phyloP scores from a whole-genome alignment of 1,284 basidiomycete genomes.

The Ceratobasidium theobromae region DNA sequence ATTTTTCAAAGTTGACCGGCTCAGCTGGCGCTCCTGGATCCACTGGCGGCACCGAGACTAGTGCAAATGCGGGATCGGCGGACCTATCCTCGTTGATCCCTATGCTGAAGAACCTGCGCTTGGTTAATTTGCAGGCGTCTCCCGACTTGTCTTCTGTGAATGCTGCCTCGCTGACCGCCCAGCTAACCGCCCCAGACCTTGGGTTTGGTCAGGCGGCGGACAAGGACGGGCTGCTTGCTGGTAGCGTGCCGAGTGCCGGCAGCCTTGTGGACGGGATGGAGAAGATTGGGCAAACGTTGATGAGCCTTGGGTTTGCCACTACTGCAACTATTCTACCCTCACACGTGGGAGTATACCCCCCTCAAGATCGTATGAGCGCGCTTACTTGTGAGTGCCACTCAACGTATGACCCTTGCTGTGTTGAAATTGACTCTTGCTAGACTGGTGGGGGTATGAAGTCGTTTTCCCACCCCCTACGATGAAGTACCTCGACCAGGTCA shows the following conservation, averaged over 20 bases:
- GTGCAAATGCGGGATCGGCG: constrained; percentile 47
- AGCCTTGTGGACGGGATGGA: constrained; percentile 66
- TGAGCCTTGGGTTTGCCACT: constrained; percentile 74
- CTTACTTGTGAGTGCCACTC: constrained; percentile 62
- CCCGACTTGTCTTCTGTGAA: constrained; percentile 26
- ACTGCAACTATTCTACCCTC: constrained; percentile 65
- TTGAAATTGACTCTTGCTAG: constrained; percentile 44
- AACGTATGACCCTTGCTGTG: background rate
- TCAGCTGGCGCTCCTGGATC: constrained; percentile 10
- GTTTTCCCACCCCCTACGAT: constrained; percentile 69
- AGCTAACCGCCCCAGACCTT: constrained; percentile 56
- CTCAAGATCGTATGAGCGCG: constrained; percentile 71
- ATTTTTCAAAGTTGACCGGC: constrained; percentile 34
- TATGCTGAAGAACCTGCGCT: constrained; percentile 56
- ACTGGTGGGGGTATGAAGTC: constrained; percentile 83
- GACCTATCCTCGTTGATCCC: constrained; percentile 54
- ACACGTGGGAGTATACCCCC: constrained; percentile 68
- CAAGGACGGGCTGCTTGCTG: constrained; percentile 62
- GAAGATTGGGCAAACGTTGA: constrained; percentile 70
- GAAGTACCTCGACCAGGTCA: constrained; percentile 56
- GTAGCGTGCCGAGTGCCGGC: constrained; percentile 70
- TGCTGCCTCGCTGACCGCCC: constrained; percentile 39
- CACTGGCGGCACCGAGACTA: background rate
- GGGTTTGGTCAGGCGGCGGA: constrained; percentile 59
- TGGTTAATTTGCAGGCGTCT: constrained; percentile 46